Conservation (phyloP, 2,329 filamentous ascomycete genomes). For the Pseudogymnoascus sp. region DNA sequence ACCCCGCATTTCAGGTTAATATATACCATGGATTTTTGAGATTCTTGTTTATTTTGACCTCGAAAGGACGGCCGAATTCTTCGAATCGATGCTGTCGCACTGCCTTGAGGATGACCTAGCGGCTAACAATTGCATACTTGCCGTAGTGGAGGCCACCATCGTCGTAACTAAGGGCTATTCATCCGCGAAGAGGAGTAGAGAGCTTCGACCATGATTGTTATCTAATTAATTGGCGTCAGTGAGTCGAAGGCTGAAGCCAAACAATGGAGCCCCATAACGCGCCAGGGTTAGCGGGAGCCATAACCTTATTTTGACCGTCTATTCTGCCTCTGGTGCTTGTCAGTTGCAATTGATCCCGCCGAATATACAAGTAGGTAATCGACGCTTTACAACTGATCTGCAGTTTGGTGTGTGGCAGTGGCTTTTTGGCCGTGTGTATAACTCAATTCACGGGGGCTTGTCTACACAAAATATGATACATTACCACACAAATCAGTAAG, state of each 20-base stretch:
- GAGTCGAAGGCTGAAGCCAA: background rate
- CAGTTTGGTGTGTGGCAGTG: too few species aligned
- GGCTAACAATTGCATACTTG: background rate
- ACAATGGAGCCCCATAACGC: background rate
- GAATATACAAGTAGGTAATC: background rate
- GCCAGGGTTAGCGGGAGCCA: background rate
- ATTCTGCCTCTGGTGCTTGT: background rate
- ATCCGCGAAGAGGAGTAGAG: background rate
- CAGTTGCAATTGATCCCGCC: background rate
- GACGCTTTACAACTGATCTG: background rate
- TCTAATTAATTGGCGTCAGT: background rate
- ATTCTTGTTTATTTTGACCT: background rate
- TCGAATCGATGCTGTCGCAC: background rate
- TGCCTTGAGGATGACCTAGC: background rate
- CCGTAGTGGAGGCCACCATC: background rate
- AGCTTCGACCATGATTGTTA: background rate
- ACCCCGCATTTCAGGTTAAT: background rate
- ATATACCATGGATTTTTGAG: background rate
- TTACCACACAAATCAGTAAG: too few species aligned
- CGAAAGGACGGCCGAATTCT: background rate
- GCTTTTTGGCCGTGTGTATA: too few species aligned
- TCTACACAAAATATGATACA: too few species aligned
- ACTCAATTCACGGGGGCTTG: too few species aligned
- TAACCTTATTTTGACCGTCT: conserved; percentile 1
- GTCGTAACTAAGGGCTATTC: background rate